Evolutionary conservation across 345 rosid species (phyloP), one percentile per base, ranked within the genome.

Genomic region (Arabis alpina): DNA sequence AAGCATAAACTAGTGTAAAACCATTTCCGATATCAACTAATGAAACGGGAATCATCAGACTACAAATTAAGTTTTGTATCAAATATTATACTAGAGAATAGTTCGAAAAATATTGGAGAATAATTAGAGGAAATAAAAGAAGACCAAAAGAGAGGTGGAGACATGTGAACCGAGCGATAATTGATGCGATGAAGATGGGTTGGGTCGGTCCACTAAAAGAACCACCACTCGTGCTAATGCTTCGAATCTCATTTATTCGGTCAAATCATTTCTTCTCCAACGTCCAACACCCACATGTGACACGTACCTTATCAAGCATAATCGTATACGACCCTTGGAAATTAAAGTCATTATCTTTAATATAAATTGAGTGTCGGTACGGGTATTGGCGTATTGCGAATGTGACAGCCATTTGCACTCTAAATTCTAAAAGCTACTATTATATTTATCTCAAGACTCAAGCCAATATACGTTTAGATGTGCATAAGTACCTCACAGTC

Each of bases 271-370:
- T 75, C 70, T 47, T 54, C 79, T 54, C 65, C 65, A 54, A 25
- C 74, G 41, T 68, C 74, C 74, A 75, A 68, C 79, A 75, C 52
- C 53, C 60, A 69, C 79, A 75, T 75, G 75, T 75, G 75, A 54
- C 75, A 69, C 75, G 79, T 75, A 61, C 74, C 79, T 68, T 54
- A 54, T 62, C 79, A 54, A 54, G 47, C 74, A 68, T 61, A 61
- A 54, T 60, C n/a, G 28, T 40, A 47, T 36, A 61, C 65, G 77
- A 12, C 71, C 61, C 66, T 16, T 28, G 0, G 16, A 15, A 16
- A 16, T 56, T 39, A 57, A 57, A 73, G 40, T 19, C 42, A 27
- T 25, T 41, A 49, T 44, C 51, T 43, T 67, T 53, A 42, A 39
- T 27, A 23, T 23, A 4, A 40, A 50, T 50, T 40, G 58, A 40